phyloP scores from a whole-genome alignment of 2,329 filamentous ascomycete species.

The Fusarium decemcellulare region DNA sequence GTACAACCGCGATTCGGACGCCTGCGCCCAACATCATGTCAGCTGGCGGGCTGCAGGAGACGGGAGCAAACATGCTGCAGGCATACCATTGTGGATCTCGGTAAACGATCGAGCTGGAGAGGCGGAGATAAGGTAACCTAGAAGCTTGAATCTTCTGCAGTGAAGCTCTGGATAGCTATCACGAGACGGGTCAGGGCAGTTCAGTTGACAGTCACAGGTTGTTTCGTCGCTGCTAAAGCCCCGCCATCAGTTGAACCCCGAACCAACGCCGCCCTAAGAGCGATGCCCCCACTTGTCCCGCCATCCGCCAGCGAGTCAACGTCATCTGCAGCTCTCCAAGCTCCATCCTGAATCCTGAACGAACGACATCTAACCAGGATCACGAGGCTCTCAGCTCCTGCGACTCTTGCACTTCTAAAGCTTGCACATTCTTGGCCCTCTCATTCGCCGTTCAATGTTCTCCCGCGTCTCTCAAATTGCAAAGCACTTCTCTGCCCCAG shows the following conservation, averaged over 20 bases:
- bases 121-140: constrained; percentile 8
- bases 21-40: constrained; percentile 44
- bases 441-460: constrained; percentile 72
- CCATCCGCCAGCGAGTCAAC: constrained; percentile 32
- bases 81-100: constrained; percentile 35
- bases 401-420: constrained; percentile 10
- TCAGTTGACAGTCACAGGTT: constrained; percentile 24
- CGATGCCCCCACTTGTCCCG: constrained; percentile 32
- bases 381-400: constrained; percentile 14
- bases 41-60: constrained; percentile 13
- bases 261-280: constrained; percentile 10
- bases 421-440: constrained; percentile 5
- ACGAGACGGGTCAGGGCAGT: constrained; percentile 7
- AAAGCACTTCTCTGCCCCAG: constrained; percentile 71
- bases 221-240: constrained; percentile 10
- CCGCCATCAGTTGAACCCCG: constrained; percentile 29
- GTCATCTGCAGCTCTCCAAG: constrained; percentile 31
- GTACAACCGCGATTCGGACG: constrained; percentile 90
- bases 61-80: not conserved
- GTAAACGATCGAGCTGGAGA: not conserved
- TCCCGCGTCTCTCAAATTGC: constrained; percentile 80
- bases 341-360: constrained; percentile 10
- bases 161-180: constrained; percentile 31
- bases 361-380: constrained; percentile 26
- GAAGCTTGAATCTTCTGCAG: constrained; percentile 6